Conservation (phyloP, 2,329 filamentous ascomycete species). For the Dichotomopilus funicola region DNA sequence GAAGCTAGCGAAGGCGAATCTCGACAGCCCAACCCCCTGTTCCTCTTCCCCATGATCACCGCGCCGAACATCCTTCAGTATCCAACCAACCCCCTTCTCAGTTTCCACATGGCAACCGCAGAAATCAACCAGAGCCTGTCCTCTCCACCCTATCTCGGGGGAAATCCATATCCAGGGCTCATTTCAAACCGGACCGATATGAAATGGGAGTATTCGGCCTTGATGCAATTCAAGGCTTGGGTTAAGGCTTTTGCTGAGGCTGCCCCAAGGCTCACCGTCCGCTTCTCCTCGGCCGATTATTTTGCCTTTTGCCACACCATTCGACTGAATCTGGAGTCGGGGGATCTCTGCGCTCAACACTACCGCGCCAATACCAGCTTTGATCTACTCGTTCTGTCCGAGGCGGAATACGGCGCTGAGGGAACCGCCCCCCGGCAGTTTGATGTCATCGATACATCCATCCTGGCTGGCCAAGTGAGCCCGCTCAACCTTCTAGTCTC, state of each 20-base stretch:
- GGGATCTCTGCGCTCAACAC: constrained; percentile 32
- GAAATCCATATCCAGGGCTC: neutral
- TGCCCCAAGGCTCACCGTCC: constrained; percentile 31
- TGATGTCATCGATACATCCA: constrained; percentile 50
- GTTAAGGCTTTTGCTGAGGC: constrained; percentile 33
- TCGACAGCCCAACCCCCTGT: constrained; percentile 35
- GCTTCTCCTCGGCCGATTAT: constrained; percentile 43
- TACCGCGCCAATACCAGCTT: constrained; percentile 38
- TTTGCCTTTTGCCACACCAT: constrained; percentile 47
- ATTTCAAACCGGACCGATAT: constrained; percentile 8
- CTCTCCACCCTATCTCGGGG: constrained; percentile 33
- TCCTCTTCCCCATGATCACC: constrained; percentile 31
- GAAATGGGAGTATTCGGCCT: constrained; percentile 28
- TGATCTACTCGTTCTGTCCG: constrained; percentile 37
- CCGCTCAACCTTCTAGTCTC: constrained; percentile 41
- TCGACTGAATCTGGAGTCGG: constrained; percentile 32
- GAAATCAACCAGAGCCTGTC: constrained; percentile 32
- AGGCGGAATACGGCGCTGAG: constrained; percentile 32
- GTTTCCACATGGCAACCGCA: constrained; percentile 51
- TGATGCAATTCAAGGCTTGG: constrained; percentile 43
- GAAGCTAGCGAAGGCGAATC: neutral
- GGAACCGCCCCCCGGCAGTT: constrained; percentile 38
- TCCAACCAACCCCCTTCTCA: constrained; percentile 42
- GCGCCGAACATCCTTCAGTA: constrained; percentile 32
- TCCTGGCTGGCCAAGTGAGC: constrained; percentile 39